A percentile compares a stretch with the other conserved stretches of the same genome.
These are phyloP conservation scores for Erodium chrysanthum DNA, from an alignment of 441 rosid species.

Conservation along the genomic window DNA sequence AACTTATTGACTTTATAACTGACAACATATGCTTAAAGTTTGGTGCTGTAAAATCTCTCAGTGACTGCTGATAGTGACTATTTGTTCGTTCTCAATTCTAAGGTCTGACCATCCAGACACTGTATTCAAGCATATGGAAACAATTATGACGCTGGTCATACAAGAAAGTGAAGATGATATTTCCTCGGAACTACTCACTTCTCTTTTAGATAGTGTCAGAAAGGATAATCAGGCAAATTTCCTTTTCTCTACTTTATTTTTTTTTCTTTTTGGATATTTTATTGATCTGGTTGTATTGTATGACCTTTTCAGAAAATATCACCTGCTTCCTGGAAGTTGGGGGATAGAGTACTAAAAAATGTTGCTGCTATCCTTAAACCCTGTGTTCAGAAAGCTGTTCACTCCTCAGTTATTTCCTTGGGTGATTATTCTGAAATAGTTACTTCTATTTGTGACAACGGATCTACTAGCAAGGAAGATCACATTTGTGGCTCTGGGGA, in stretches of 20 bases:
- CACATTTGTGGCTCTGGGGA: background rate
- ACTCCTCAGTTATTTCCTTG: background rate
- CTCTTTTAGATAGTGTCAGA: background rate
- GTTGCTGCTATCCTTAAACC: background rate
- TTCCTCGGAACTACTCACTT: background rate
- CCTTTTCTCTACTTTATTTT: background rate
- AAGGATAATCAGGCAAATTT: background rate
- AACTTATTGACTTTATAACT: background rate
- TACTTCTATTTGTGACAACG: background rate
- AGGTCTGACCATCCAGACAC: background rate
- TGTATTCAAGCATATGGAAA: constrained; percentile 1
- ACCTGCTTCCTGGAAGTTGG: background rate
- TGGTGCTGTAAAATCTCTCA: background rate
- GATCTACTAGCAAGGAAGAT: background rate
- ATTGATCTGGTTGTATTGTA: background rate
- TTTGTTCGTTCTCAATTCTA: background rate
- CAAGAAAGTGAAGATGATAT: background rate
- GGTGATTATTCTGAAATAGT: constrained; percentile 1
- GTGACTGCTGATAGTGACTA: background rate
- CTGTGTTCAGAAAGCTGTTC: background rate
- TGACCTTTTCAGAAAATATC: background rate
- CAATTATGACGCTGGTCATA: background rate
- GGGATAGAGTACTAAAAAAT: background rate
- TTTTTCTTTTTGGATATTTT: background rate
- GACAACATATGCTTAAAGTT: too few relatives aligned